Evolutionary conservation across 1,284 basidiomycete genomes (phyloP).

Genomic region (Apiotrichum domesticum): DNA sequence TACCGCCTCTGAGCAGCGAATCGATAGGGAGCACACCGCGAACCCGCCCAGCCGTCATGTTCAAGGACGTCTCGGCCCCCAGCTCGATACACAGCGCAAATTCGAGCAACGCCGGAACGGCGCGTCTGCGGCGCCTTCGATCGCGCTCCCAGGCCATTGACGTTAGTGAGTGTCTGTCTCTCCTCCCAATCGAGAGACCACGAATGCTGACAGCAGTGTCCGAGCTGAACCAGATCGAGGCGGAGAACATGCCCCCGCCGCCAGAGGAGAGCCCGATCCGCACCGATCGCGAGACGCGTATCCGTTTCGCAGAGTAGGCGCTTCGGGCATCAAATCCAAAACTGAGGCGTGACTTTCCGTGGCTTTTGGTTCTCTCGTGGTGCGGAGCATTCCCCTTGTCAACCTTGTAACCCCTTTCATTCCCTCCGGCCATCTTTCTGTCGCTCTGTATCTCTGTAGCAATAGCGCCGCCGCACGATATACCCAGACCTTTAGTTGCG

Average conservation of each 20-base stretch:
- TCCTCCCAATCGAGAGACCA: background rate
- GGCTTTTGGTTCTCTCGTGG: too few species aligned
- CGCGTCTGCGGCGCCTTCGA: slow-evolving; percentile 11
- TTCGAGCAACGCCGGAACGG: slow-evolving; percentile 1
- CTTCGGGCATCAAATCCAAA: background rate
- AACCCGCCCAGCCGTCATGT: background rate
- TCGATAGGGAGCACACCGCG: background rate
- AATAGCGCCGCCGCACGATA: too few species aligned
- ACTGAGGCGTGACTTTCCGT: too few species aligned
- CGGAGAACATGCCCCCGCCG: slow-evolving; percentile 12
- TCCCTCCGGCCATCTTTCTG: too few species aligned
- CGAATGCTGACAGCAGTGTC: slow-evolving; percentile 16
- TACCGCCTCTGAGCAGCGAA: too few species aligned
- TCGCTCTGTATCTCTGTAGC: background rate
- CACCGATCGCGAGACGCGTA: slow-evolving; percentile 29
- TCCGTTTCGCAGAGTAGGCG: slow-evolving; percentile 29
- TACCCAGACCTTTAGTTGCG: background rate
- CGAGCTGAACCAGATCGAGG: slow-evolving; percentile 26
- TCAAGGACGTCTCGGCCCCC: background rate
- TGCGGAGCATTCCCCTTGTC: too few species aligned
- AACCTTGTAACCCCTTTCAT: background rate
- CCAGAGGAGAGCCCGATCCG: slow-evolving; percentile 27
- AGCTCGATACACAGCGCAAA: background rate
- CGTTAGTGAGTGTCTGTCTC: slow-evolving; percentile 6
- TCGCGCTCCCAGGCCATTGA: slow-evolving; percentile 18